Percentiles rank a stretch among this genome's conserved stretches.
These are phyloP conservation scores for Cytospora paraplurivora DNA, from an alignment of 2,329 filamentous ascomycete genomes.

Conservation along the genomic window DNA sequence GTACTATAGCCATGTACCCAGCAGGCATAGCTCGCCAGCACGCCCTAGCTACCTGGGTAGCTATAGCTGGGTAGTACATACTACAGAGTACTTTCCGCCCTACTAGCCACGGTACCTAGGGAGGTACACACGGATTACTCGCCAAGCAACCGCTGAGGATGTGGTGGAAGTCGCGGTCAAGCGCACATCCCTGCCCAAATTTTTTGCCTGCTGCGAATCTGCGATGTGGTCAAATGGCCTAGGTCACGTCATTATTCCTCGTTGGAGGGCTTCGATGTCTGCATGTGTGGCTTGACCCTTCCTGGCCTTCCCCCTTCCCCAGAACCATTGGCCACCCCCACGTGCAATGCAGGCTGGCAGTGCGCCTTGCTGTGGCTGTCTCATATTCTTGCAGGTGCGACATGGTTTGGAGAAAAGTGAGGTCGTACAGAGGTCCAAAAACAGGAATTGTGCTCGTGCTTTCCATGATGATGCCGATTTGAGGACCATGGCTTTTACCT, in stretches of 20 bases:
- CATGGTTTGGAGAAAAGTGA: not conserved
- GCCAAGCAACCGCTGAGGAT: not conserved
- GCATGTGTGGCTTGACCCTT: slow-evolving; percentile 16
- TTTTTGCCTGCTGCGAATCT: slow-evolving; percentile 1
- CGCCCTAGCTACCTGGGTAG: not conserved
- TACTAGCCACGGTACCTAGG: not conserved
- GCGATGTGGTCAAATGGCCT: slow-evolving; percentile 1
- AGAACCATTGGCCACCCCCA: slow-evolving; percentile 18
- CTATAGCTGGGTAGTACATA: not conserved
- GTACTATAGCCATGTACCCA: not conserved
- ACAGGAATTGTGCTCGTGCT: slow-evolving; percentile 11
- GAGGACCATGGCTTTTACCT: not conserved
- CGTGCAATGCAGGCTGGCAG: not conserved
- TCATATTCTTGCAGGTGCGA: slow-evolving; percentile 13
- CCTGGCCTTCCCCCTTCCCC: not conserved
- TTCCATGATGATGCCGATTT: slow-evolving; percentile 5
- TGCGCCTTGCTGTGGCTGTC: slow-evolving; percentile 14
- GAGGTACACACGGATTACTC: slow-evolving; percentile 2
- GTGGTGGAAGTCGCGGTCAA: slow-evolving; percentile 19
- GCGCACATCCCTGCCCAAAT: slow-evolving; percentile 22
- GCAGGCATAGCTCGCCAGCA: not conserved
- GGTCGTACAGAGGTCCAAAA: slow-evolving; percentile 12
- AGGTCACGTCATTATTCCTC: slow-evolving; percentile 16
- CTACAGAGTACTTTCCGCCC: not conserved
- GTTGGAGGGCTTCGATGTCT: slow-evolving; percentile 2